Base-by-base conservation (phyloP, 495 filamentous ascomycete species). In the Daldinia grandis region DNA sequence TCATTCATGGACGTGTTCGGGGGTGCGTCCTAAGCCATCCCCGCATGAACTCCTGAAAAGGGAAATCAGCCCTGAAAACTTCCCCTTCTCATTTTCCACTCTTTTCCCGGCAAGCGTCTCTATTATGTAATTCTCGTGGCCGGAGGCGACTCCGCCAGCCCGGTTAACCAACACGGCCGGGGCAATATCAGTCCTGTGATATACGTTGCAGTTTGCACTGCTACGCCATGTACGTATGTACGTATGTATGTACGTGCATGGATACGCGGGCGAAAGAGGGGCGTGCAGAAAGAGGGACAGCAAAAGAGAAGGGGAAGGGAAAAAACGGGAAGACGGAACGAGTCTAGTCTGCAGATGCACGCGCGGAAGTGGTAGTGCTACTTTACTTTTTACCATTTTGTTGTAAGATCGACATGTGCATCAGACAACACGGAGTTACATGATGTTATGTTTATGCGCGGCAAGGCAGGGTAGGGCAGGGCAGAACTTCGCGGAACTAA, bases 151-250 rank as follows among this genome's bases (percentile, higher is more conserved):
- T 55, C 66, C 66, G 66, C 2, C 10, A 54, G 64, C 42, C 55
- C 55, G 50, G 61, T 35, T 19, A 49, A 14, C 35, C 7, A 33
- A 12, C 33, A 14, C 37, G 50, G 61, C 27, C 37, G 54, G 38
- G 54, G 15, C 44, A 40, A 40, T 58, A 58, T 50, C 17, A 58
- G 37, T 49, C 49, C 0, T 17, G 42, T 54, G 14, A 59, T 69
- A 58, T 62, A 69, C 19, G 66, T 69, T 64, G 55, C 66, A 69
- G 24, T 51, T 35, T 19, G 15, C 27, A 19, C 19, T 56, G 21
- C 51, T 65, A 65, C 40, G 42, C 25, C 55, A 57, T 15, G 8
- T 59, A 66, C 5, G 42, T 67, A 76, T 24, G 38, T 64, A 55
- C 2, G 17, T 5, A 50, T 54, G 30, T 38, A 56, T 33, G 53